phyloP scores from a whole-genome alignment of 2,329 filamentous ascomycete species.

The Colletotrichum somersetense region DNA sequence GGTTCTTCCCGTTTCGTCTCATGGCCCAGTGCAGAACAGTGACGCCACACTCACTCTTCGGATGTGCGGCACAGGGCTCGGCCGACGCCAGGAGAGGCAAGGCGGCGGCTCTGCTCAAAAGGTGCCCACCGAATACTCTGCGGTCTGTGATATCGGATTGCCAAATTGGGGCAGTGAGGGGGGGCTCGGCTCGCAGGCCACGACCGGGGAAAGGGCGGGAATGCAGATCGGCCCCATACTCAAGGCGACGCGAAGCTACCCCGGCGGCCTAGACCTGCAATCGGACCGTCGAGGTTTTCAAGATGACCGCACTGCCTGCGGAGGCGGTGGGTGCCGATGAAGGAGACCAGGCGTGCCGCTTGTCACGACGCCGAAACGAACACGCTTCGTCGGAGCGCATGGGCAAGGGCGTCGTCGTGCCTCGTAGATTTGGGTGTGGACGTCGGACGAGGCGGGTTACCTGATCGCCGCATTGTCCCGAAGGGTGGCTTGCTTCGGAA shows the following conservation, averaged over 20 bases:
- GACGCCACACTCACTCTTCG: not conserved
- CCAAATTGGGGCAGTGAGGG: not conserved
- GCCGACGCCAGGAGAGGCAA: slow-evolving; percentile 4
- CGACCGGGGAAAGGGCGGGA: slow-evolving; percentile 28
- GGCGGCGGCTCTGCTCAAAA: not conserved
- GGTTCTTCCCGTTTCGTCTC: slow-evolving; percentile 17
- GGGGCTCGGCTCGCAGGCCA: slow-evolving; percentile 19
- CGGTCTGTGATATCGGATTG: slow-evolving; percentile 10
- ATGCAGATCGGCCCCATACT: slow-evolving; percentile 28
- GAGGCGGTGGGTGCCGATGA: not conserved
- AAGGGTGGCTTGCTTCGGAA: not conserved
- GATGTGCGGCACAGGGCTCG: slow-evolving; percentile 19
- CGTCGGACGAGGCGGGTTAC: slow-evolving; percentile 5
- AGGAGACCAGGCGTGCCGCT: not conserved
- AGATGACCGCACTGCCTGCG: not conserved
- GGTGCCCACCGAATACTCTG: not conserved
- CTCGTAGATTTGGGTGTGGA: slow-evolving; percentile 11
- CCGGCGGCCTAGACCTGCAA: not conserved
- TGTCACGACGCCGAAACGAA: not conserved
- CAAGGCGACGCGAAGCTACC: slow-evolving; percentile 9
- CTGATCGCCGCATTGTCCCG: slow-evolving; percentile 6
- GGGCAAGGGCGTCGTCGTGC: not conserved
- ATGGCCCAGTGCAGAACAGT: not conserved
- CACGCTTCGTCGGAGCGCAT: not conserved
- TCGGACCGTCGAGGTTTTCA: not conserved